Conservation (phyloP, 2,329 filamentous ascomycete species). For the Leptoxyphium fumago region DNA sequence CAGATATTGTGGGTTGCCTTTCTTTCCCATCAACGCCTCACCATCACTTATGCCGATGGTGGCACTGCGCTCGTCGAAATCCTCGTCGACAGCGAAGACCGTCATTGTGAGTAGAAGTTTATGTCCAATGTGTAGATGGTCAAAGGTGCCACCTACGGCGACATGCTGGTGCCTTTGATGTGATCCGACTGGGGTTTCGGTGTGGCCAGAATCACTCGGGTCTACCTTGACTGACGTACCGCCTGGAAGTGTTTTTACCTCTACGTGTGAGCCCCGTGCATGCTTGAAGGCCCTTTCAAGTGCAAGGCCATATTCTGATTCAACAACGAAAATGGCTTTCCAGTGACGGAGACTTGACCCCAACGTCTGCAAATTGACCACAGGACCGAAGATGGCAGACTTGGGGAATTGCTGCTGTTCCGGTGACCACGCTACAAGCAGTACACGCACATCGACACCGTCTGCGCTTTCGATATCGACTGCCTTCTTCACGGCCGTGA, state of each 20-base stretch:
- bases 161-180: conserved; percentile 43
- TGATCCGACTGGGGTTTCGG: conserved; percentile 4
- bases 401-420: conserved; percentile 13
- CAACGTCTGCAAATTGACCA: conserved; percentile 34
- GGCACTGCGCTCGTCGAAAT: conserved; percentile 35
- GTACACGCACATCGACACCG: conserved; percentile 60
- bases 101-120: conserved; percentile 91
- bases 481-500: conserved; percentile 50
- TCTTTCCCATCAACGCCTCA: conserved; percentile 74
- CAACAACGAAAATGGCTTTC: conserved; percentile 50
- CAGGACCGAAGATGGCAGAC: conserved; percentile 29
- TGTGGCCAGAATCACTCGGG: conserved; percentile 1
- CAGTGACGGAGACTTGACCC: conserved; percentile 41
- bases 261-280: conserved; percentile 16
- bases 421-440: conserved; percentile 52
- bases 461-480: conserved; percentile 50
- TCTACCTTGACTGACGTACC: conserved; percentile 17
- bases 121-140: conserved; percentile 88
- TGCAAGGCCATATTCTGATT: conserved; percentile 48
- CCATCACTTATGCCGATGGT: conserved; percentile 84
- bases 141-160: conserved; percentile 85
- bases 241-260: conserved; percentile 22
- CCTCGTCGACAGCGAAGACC: conserved; percentile 47
- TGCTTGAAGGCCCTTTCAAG: conserved; percentile 35
- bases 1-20: conserved; percentile 58